These are phyloP conservation scores for Tetrahymena elliotti DNA, from an alignment of 73 alveolate species.

Conservation along the genomic window DNA sequence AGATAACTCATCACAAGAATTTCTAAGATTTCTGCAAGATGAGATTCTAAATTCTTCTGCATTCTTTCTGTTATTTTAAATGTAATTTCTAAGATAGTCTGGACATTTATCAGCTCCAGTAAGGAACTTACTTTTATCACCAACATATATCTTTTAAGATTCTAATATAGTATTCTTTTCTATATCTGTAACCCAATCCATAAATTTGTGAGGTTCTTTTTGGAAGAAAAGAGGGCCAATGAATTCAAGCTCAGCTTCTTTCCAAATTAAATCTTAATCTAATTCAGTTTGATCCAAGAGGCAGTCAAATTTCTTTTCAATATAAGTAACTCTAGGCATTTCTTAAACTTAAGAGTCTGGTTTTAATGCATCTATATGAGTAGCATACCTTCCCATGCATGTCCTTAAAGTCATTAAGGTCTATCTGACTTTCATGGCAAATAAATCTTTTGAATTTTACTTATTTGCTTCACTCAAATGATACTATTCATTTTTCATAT, in stretches of 20 bases:
- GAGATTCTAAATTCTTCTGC: conserved; percentile 30
- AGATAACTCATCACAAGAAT: conserved; percentile 34
- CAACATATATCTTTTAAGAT: conserved; percentile 22
- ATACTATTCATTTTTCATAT: conserved; percentile 8
- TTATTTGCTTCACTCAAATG: not conserved
- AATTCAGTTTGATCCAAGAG: conserved; percentile 16
- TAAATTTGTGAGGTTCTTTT: conserved; percentile 4
- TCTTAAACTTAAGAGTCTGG: conserved; percentile 27
- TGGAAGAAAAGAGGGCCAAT: conserved; percentile 24
- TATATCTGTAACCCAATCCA: conserved; percentile 22
- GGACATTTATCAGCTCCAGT: conserved; percentile 44
- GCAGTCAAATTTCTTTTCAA: conserved; percentile 35
- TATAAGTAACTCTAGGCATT: conserved; percentile 37
- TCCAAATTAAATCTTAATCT: conserved; percentile 10
- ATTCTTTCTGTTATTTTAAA: conserved; percentile 21
- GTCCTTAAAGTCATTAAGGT: conserved; percentile 2
- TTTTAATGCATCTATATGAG: conserved; percentile 34
- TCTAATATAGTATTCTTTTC: conserved; percentile 27
- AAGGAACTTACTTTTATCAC: conserved; percentile 19
- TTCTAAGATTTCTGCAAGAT: conserved; percentile 29
- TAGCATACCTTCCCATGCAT: conserved; percentile 24
- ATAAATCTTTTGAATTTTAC: not conserved
- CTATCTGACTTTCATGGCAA: conserved; percentile 9
- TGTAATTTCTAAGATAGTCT: conserved; percentile 30
- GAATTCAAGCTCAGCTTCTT: conserved; percentile 24